Evolutionary conservation across 176 grass and related monocot species (phyloP).

Genomic region (Areca catechu): DNA sequence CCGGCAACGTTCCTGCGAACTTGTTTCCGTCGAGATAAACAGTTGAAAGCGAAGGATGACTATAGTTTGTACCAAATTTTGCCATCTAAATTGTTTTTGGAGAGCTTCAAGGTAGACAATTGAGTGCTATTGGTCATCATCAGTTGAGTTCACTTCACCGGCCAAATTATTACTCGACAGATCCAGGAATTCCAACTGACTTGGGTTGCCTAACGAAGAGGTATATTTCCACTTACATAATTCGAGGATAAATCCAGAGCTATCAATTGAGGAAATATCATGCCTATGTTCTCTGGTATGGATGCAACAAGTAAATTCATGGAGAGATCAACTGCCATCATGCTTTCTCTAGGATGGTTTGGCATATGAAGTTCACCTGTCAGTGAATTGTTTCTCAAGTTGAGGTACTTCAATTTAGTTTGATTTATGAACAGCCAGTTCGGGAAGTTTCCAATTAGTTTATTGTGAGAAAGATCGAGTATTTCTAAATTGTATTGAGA

Average conservation of each 20-base stretch:
- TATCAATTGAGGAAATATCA: neutral
- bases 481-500: slow-evolving; percentile 10
- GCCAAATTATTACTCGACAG: slow-evolving; percentile 23
- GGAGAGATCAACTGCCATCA: slow-evolving; percentile 13
- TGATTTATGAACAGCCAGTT: slow-evolving; percentile 29
- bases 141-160: slow-evolving; percentile 8
- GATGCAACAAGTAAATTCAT: slow-evolving; percentile 4
- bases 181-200: neutral
- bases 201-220: neutral
- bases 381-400: slow-evolving; percentile 25
- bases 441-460: slow-evolving; percentile 12
- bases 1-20: neutral
- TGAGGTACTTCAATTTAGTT: neutral
- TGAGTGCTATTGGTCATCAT: neutral
- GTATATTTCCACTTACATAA: slow-evolving; percentile 16
- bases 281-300: slow-evolving; percentile 15
- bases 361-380: slow-evolving; percentile 5
- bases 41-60: neutral
- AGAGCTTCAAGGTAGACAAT: neutral
- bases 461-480: slow-evolving; percentile 30
- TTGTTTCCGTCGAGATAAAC: slow-evolving; percentile 13
- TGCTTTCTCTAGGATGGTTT: neutral
- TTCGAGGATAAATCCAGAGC: slow-evolving; percentile 19
- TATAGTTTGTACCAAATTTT: neutral
- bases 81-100: slow-evolving; percentile 11